Conservation (phyloP, 2,329 filamentous ascomycete genomes). For the Seiridium unicorne region DNA sequence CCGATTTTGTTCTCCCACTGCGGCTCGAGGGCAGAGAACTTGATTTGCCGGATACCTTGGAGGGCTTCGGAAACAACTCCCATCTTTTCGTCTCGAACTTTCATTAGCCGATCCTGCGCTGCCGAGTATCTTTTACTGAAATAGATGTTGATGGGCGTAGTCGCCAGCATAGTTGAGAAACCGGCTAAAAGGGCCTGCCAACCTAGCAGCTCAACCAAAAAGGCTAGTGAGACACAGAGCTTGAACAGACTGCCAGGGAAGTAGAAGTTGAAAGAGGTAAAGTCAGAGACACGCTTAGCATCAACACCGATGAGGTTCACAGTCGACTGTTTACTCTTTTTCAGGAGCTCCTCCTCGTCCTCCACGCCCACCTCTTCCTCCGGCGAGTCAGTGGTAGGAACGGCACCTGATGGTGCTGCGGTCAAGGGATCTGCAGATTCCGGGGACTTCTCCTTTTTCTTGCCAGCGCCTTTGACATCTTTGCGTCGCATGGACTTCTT, state of each 20-base stretch:
- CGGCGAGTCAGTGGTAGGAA: conserved; percentile 26
- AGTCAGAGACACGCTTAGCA: conserved; percentile 65
- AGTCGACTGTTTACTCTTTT: conserved; percentile 63
- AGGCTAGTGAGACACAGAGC: conserved; percentile 62
- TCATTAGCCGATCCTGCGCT: conserved; percentile 71
- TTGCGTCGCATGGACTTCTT: conserved; percentile 76
- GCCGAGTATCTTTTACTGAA: conserved; percentile 63
- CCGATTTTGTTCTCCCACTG: conserved; percentile 74
- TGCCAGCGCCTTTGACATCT: conserved; percentile 66
- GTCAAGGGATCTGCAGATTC: conserved; percentile 27
- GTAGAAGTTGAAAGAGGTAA: conserved; percentile 64
- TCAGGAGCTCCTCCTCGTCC: conserved; percentile 43
- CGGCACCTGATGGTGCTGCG: conserved; percentile 24
- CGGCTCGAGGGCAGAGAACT: conserved; percentile 74
- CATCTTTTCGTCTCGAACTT: conserved; percentile 72
- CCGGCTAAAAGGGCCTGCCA: conserved; percentile 69
- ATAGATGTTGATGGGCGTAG: conserved; percentile 67
- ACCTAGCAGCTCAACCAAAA: conserved; percentile 68
- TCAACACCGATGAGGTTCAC: conserved; percentile 81
- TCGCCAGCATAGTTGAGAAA: conserved; percentile 60
- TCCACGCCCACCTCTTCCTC: conserved; percentile 38
- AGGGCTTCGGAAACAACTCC: conserved; percentile 74
- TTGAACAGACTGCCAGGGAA: conserved; percentile 63
- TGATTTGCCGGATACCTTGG: conserved; percentile 80
- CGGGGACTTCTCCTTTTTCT: conserved; percentile 37